Evolutionary conservation across 768 basidiomycete species (phyloP).

Genomic region (Kwoniella sp.): DNA sequence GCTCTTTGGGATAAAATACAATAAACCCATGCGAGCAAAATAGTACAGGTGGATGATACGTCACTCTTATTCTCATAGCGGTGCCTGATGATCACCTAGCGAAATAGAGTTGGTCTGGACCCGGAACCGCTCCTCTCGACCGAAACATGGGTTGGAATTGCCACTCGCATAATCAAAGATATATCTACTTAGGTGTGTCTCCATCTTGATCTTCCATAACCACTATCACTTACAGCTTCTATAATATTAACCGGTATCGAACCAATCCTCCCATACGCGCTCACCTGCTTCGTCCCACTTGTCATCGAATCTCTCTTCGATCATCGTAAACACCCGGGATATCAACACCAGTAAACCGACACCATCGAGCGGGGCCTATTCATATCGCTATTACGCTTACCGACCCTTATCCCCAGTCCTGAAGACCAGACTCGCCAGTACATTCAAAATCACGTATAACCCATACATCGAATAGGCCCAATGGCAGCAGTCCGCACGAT

Average conservation of each 20-base stretch:
- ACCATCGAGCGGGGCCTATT: too few relatives aligned
- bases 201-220: too few relatives aligned
- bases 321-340: too few relatives aligned
- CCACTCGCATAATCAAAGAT: not conserved
- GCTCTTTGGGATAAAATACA: not conserved
- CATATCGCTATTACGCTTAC: too few relatives aligned
- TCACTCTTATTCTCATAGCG: not conserved
- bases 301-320: too few relatives aligned
- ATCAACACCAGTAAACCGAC: not conserved
- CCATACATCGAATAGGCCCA: not conserved
- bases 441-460: too few relatives aligned
- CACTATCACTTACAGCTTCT: too few relatives aligned
- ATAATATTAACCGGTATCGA: too few relatives aligned
- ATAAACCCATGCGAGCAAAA: not conserved
- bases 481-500: conserved; percentile 35
- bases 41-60: not conserved
- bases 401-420: too few relatives aligned
- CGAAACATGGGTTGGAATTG: not conserved
- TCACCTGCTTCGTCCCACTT: too few relatives aligned
- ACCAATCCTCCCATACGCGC: too few relatives aligned
- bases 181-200: not conserved
- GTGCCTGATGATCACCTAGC: conserved; percentile 19
- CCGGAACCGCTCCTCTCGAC: not conserved
- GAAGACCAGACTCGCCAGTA: too few relatives aligned
- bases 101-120: not conserved